These are phyloP conservation scores for Pythium utonaiense DNA, from an alignment of 352 stramenopile species.

Conservation along the genomic window DNA sequence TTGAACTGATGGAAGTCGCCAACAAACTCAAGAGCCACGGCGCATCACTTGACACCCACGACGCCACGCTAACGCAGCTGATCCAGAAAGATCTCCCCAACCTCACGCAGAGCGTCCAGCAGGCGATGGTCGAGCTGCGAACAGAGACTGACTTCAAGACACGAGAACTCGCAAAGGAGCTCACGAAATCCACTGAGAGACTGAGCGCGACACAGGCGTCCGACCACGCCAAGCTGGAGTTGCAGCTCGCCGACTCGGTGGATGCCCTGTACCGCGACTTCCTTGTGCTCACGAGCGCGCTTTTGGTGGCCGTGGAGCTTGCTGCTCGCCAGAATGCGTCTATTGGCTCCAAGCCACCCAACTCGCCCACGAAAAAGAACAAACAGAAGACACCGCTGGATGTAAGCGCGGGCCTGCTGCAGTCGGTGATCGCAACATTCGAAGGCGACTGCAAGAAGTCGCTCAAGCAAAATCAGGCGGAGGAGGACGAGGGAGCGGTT, in stretches of 20 bases:
- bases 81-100: slow-evolving; percentile 38
- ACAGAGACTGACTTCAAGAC: slow-evolving; percentile 41
- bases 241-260: slow-evolving; percentile 28
- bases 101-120: slow-evolving; percentile 36
- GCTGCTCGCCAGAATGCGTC: slow-evolving; percentile 21
- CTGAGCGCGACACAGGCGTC: slow-evolving; percentile 25
- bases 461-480: slow-evolving; percentile 5
- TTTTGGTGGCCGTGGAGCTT: slow-evolving; percentile 45
- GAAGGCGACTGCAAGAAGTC: slow-evolving; percentile 20
- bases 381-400: slow-evolving; percentile 28
- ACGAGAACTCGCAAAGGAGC: slow-evolving; percentile 34
- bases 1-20: slow-evolving; percentile 41
- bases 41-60: slow-evolving; percentile 26
- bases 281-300: slow-evolving; percentile 41
- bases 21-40: slow-evolving; percentile 28
- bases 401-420: slow-evolving; percentile 37
- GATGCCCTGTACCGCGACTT: slow-evolving; percentile 50
- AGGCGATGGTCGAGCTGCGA: slow-evolving; percentile 38
- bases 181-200: slow-evolving; percentile 31
- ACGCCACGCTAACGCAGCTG: slow-evolving; percentile 29
- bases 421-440: slow-evolving; percentile 37
- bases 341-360: not conserved
- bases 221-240: slow-evolving; percentile 19
- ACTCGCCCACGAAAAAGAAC: slow-evolving; percentile 3
- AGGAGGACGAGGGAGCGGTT: slow-evolving; percentile 14